Evolutionary conservation across 257 asterid species (phyloP).

Genomic region (Gardenia jasminoides): DNA sequence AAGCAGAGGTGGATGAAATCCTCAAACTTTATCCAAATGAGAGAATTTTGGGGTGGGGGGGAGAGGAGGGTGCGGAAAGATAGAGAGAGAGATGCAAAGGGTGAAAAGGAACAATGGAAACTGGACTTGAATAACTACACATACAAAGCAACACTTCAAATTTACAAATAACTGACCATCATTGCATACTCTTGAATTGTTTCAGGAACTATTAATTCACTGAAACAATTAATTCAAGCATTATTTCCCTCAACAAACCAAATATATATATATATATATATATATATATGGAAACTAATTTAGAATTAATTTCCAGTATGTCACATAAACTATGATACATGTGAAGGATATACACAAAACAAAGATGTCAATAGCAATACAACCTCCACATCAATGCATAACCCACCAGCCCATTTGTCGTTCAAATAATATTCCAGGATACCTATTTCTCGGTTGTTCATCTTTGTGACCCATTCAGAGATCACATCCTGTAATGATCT

Average conservation of each 20-base stretch:
- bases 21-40: no score
- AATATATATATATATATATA: no score
- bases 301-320: neutral
- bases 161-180: neutral
- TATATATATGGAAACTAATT: slow-evolving; percentile 8
- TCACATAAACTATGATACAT: neutral
- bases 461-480: slow-evolving; percentile 65
- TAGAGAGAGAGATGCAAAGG: neutral
- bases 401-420: neutral
- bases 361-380: neutral
- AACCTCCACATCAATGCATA: neutral
- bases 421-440: slow-evolving; percentile 7
- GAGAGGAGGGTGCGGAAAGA: neutral
- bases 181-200: neutral
- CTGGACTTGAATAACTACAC: neutral
- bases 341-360: neutral
- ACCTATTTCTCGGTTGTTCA: slow-evolving; percentile 78
- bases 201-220: neutral
- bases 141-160: no score
- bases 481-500: slow-evolving; percentile 78
- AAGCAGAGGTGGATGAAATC: neutral
- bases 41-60: no score
- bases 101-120: neutral
- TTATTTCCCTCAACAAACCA: neutral
- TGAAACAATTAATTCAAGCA: no score